Percentiles rank a stretch among this genome's conserved stretches.
Evolutionary conservation across 345 rosid genomes (phyloP).

Genomic region (Eucalyptus pumila): DNA sequence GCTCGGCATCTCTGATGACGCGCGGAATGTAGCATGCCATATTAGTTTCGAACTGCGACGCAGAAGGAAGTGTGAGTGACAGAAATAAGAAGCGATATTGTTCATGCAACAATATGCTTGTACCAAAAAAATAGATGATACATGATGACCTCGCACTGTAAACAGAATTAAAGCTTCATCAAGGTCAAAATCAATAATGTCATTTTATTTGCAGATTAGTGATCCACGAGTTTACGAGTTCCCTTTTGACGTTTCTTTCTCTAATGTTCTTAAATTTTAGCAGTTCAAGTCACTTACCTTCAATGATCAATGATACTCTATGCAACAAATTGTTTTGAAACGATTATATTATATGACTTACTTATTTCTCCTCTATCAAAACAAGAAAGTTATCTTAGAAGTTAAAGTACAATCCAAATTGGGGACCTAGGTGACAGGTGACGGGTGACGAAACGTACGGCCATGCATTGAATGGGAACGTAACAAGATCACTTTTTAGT

Average conservation of each 20-base stretch:
- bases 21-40: constrained; percentile 22
- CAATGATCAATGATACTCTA: neutral
- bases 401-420: no score
- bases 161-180: neutral
- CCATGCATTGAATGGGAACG: no score
- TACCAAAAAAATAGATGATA: neutral
- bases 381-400: no score
- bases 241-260: neutral
- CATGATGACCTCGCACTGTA: no score
- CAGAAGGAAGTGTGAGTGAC: no score
- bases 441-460: no score
- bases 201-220: no score
- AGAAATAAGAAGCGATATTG: neutral
- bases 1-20: constrained; percentile 28
- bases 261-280: neutral
- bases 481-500: no score
- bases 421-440: no score
- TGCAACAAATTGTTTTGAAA: neutral
- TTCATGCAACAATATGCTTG: neutral
- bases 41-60: neutral
- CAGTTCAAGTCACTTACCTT: neutral
- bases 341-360: neutral
- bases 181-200: no score
- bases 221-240: no score
- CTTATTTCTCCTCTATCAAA: neutral